A percentile compares a stretch with the other conserved stretches of the same genome.
These are phyloP conservation scores for Allantophomopsis lycopodina DNA, from an alignment of 2,329 filamentous ascomycete genomes.

Conservation along the genomic window DNA sequence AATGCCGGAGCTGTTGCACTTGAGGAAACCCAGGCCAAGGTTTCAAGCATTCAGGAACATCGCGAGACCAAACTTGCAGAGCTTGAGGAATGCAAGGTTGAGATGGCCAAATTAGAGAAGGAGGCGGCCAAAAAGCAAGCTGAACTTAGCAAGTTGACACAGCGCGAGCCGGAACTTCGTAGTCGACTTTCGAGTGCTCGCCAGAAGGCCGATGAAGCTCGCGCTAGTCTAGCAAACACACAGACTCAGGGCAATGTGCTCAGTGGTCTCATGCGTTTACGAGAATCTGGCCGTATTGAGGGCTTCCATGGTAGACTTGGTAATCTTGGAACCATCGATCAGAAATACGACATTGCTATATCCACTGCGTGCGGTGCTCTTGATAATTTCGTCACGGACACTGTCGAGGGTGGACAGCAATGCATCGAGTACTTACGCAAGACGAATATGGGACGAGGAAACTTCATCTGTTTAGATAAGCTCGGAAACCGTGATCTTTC, in stretches of 20 bases:
- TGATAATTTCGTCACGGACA: conserved; percentile 94
- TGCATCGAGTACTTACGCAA: conserved; percentile 97
- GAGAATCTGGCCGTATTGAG: conserved; percentile 90
- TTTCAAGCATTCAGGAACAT: conserved; percentile 57
- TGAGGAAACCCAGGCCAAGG: conserved; percentile 71
- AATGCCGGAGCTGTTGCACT: conserved; percentile 77
- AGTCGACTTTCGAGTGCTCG: conserved; percentile 77
- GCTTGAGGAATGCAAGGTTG: conserved; percentile 60
- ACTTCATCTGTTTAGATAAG: conserved; percentile 92
- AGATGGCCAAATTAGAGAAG: conserved; percentile 60
- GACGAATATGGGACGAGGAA: conserved; percentile 90
- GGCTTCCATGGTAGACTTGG: conserved; percentile 93
- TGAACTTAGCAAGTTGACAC: conserved; percentile 57
- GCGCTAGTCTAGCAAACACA: conserved; percentile 75
- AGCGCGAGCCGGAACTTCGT: conserved; percentile 71
- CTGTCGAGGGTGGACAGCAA: conserved; percentile 89
- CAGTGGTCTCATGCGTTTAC: conserved; percentile 82
- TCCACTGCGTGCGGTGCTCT: conserved; percentile 87
- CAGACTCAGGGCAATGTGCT: conserved; percentile 91
- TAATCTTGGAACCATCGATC: conserved; percentile 85
- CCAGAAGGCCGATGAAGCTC: conserved; percentile 92
- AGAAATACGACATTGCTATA: conserved; percentile 93
- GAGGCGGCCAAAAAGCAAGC: conserved; percentile 59
- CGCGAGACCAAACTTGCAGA: conserved; percentile 58
- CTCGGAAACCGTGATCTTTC: conserved; percentile 66